phyloP scores from a whole-genome alignment of 1,139 yeast genomes.

The Pichia terricola region DNA sequence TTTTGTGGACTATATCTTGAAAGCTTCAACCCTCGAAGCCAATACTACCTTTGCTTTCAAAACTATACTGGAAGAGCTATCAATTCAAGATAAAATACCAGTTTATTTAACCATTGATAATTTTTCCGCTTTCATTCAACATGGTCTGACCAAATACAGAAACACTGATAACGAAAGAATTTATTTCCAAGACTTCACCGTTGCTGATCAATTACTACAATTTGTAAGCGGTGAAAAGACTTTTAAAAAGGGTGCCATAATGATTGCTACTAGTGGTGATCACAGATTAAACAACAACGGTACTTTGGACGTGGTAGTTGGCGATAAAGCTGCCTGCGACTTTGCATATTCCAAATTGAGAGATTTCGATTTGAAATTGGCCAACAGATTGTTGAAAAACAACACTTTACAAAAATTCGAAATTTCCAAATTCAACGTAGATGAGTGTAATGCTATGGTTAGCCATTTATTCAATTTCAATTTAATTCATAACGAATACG shows the following conservation, averaged over 20 bases:
- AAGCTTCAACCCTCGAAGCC: constrained; percentile 8
- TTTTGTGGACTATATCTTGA: constrained; percentile 24
- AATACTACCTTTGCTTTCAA: constrained; percentile 32
- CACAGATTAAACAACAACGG: constrained; percentile 30
- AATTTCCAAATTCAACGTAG: constrained; percentile 42
- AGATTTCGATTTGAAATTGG: constrained; percentile 47
- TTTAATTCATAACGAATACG: constrained; percentile 40
- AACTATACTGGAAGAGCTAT: constrained; percentile 46
- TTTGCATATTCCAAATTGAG: constrained; percentile 47
- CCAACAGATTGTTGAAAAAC: constrained; percentile 30
- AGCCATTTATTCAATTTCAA: constrained; percentile 47
- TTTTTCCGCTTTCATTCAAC: constrained; percentile 53
- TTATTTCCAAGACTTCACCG: constrained; percentile 54
- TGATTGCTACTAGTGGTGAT: constrained; percentile 51
- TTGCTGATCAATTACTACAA: constrained; percentile 52
- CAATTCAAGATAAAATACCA: constrained; percentile 38
- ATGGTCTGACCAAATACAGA: constrained; percentile 51
- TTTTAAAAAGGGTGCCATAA: constrained; percentile 54
- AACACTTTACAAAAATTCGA: constrained; percentile 35
- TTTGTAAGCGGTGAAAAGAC: constrained; percentile 44
- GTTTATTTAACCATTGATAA: constrained; percentile 69
- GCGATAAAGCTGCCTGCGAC: constrained; percentile 32
- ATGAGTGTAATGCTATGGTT: constrained; percentile 46
- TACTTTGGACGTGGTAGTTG: constrained; percentile 57
- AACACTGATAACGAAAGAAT: constrained; percentile 49